Evolutionary conservation across 371 early-diverging fungal genomes (phyloP), one percentile per base, ranked within the genome.

Genomic region (Blakeslea trispora): DNA sequence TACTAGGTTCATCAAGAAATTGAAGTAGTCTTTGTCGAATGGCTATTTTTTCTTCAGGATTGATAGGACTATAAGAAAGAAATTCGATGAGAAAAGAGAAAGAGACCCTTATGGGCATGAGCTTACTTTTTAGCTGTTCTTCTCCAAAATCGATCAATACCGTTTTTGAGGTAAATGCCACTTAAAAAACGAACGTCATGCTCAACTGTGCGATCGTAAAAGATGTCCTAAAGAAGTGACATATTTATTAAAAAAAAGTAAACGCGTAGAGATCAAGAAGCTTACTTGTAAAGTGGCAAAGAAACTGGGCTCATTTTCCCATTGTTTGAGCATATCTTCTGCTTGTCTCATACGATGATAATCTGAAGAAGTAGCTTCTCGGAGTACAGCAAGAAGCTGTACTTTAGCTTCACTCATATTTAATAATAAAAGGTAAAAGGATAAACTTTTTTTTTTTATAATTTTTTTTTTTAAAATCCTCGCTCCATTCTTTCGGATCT

Each of bases 91-190:
- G n/a, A n/a, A n/a, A n/a, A n/a, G n/a, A n/a, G n/a, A n/a, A n/a
- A n/a, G n/a, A n/a, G n/a, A n/a, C n/a, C n/a, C n/a, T 28, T 28
- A 7, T 28, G 28, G 7, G 3, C 28, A 7, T 28, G 3, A 5
- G 5, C 63, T 57, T 73, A 91, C 90, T 82, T 82, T 70, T 75
- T 82, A 10, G 89, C 89, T 3, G 88, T 81, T 66, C 83, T 86
- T 65, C 92, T 81, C 96, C 96, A 96, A 66, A 90, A 93, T 55
- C 85, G 86, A 66, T 89, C 90, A 42, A 96, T 81, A 3, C 94
- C 93, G 65, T 94, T 94, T 70, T 96, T 96, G 48, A 96, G 74
- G 53, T 84, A 85, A 48, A 94, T 85, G 18, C 88, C 84, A 14
- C 92, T 86, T 34, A 93, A 80, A 52, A 86, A 88, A 35, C 96